Conservation (phyloP, 805 yeast species). For the Cyberlindnera bimundalis region DNA sequence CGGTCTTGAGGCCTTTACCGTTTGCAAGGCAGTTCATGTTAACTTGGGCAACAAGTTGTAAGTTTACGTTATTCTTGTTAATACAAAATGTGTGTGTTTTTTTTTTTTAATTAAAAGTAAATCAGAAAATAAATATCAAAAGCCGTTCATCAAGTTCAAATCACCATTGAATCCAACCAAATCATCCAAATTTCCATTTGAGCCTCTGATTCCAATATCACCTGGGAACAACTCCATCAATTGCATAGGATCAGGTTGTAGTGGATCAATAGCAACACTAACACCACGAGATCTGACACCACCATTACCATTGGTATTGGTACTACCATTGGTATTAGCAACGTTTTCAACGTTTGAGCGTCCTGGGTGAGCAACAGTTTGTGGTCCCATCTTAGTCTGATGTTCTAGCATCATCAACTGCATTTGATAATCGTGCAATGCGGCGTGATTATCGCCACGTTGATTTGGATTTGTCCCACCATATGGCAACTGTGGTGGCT, state of each 20-base stretch:
- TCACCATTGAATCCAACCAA: slow-evolving; percentile 14
- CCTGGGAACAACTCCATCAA: slow-evolving; percentile 25
- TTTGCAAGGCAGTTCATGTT: slow-evolving; percentile 67
- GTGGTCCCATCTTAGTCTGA: slow-evolving; percentile 48
- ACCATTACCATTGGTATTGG: neutral
- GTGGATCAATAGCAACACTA: slow-evolving; percentile 24
- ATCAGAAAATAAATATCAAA: too few relatives aligned
- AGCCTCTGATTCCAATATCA: slow-evolving; percentile 8
- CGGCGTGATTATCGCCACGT: slow-evolving; percentile 35
- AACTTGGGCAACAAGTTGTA: slow-evolving; percentile 44
- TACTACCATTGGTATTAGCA: too few relatives aligned
- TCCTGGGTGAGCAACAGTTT: neutral
- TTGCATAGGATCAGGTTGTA: slow-evolving; percentile 26
- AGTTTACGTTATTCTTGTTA: neutral
- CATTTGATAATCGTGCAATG: slow-evolving; percentile 77
- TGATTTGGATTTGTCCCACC: slow-evolving; percentile 9
- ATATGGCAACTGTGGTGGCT: slow-evolving; percentile 9
- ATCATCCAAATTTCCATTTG: slow-evolving; percentile 9
- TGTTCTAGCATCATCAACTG: slow-evolving; percentile 72
- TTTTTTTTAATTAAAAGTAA: too few relatives aligned
- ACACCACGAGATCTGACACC: slow-evolving; percentile 4
- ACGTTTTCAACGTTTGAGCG: too few relatives aligned
- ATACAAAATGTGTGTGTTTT: neutral
- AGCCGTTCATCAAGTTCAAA: slow-evolving; percentile 15
- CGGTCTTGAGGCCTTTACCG: slow-evolving; percentile 60